These are phyloP conservation scores for Sporothrix curviconia DNA, from an alignment of 2,329 filamentous ascomycete species.

Conservation along the genomic window DNA sequence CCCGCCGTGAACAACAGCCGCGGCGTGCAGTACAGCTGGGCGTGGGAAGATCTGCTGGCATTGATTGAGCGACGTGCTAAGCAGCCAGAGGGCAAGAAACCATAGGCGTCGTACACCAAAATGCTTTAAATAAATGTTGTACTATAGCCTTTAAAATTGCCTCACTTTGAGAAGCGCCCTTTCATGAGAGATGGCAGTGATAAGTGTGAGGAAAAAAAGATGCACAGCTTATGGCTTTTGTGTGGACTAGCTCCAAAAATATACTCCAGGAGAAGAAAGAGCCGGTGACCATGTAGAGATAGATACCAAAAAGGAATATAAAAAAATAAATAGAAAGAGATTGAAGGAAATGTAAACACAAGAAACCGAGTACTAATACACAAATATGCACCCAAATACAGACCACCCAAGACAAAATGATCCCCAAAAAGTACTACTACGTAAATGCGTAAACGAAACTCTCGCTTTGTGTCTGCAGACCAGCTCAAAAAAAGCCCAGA, in stretches of 20 bases:
- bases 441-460: background rate
- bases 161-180: no score
- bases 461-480: background rate
- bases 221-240: background rate
- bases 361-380: constrained; percentile 1
- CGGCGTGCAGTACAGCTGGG: constrained; percentile 28
- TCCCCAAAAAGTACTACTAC: background rate
- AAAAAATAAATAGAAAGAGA: background rate
- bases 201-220: no score
- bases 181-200: no score
- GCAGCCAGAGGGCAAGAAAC: background rate
- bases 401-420: background rate
- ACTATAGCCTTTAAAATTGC: no score
- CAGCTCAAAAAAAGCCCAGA: background rate
- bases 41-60: constrained; percentile 30
- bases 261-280: background rate
- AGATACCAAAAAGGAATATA: background rate
- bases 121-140: background rate
- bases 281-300: background rate
- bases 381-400: background rate
- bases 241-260: no score
- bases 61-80: constrained; percentile 20
- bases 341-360: no score
- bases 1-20: constrained; percentile 17
- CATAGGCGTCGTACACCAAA: no score